Evolutionary conservation across 805 yeast species (phyloP), one percentile per base, ranked within the genome.

Genomic region (Ogataea parapolymorpha): DNA sequence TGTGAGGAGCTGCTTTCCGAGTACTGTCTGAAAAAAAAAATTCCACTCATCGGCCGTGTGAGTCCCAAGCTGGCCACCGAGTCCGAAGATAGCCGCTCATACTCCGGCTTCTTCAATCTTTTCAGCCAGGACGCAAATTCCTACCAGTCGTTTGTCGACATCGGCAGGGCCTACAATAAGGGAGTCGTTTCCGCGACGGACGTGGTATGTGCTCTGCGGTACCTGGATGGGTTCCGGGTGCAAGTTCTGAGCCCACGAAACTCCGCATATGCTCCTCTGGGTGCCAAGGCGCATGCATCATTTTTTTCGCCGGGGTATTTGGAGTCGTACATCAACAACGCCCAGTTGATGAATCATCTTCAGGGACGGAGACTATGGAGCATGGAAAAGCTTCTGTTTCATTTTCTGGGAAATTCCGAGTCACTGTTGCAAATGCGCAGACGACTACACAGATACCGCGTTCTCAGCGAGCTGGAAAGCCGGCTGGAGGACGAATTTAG

Each of bases 1-100:
- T 48, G 64, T n/a, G 65, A 67, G 34, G 67, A 66, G 37, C 35
- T 58, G 22, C 44, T 63, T 16, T 50, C 66, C 1, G 31, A 43
- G n/a, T 65, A 49, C 44, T 58, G 63, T 16, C 15, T 37, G 2
- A 35, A 49, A 5, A 44, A 62, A 8, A 41, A 50, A 3, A 41
- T 67, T 2, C 54, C 59, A 4, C 34, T 66, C 4, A 41, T 58
- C 11, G 48, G 49, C 18, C 48, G 62, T 40, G 62, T 46, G 50
- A 70, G 54, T 39, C 40, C 26, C 10, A 66, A 32, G 31, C 43
- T 28, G 2, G 39, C 42, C 31, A 6, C n/a, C 0, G 36, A 41
- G 18, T 56, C 42, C 35, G 42, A 20, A 41, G 74, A 46, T 65
- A 63, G 41, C 45, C 58, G 47, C 48, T 60, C 50, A 41, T 51